Evolutionary conservation across 257 asterid genomes (phyloP), one percentile per base, ranked within the genome.

Genomic region (Striga asiatica): DNA sequence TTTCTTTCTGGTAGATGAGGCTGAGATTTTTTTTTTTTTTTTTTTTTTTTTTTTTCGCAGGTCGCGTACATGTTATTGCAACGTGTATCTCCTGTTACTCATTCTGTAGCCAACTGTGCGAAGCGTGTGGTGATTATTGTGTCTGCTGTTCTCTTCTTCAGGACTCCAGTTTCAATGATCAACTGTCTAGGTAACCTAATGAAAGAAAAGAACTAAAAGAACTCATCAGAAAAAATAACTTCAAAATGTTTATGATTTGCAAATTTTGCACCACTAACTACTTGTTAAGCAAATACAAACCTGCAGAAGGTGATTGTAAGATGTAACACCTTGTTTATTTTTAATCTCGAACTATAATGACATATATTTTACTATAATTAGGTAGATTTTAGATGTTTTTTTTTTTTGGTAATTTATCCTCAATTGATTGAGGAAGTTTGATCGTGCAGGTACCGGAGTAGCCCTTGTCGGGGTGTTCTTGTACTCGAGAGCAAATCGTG

Each of bases 81-180:
- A 73, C 85, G 96, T 28, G 95, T 86, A 39, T 89, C 96, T 12
- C 98, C 95, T 8, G 87, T 89, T 34, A 86, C 95, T n/a, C 98
- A 89, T 64, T 86, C 98, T 2, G 96, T 89, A 11, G 94, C 89
- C 39, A 89, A 89, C 77, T 86, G 95, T 34, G 95, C 83, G 37
- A 89, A 89, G 76, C 85, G 96, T 24, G 96, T 86, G 59, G 98
- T 83, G 54, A 96, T 86, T 54, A 89, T 89, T 7, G 96, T 89
- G 51, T 62, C 91, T 8, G 83, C 98, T 5, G 96, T 89, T 50
- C 69, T 89, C 67, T 83, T 89, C 83, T 86, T 89, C 79, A 89
- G 81, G 37, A 82, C 91, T 10, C 94, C 96, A 23, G 96, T 89
- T 57, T 78, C 88, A 24, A 72, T 77, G 20, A 53, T 86, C 27